Evolutionary conservation across 2,329 filamentous ascomycete species (phyloP).

Genomic region (Aspergillus japonicus): DNA sequence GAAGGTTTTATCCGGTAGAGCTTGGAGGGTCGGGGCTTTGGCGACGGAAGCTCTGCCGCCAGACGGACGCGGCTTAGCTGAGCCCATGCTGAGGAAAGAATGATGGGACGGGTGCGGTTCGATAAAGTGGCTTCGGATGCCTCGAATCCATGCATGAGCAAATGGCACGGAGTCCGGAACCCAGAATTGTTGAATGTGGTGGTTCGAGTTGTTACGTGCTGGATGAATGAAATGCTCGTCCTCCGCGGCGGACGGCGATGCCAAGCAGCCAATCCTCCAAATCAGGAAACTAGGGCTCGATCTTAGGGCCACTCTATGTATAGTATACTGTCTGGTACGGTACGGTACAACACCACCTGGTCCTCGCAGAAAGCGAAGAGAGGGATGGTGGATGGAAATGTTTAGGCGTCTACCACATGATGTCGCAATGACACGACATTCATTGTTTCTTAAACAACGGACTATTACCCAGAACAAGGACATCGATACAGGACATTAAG

Average conservation of each 20-base stretch:
- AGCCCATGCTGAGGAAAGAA: constrained; percentile 27
- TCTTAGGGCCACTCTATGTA: constrained; percentile 19
- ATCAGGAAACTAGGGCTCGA: constrained; percentile 24
- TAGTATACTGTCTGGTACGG: neutral
- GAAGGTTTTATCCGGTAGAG: constrained; percentile 66
- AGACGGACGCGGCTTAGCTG: constrained; percentile 36
- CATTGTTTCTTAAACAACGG: too few relatives aligned
- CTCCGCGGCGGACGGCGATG: constrained; percentile 12
- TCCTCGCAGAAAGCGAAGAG: too few relatives aligned
- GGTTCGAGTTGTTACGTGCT: neutral
- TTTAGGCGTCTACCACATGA: neutral
- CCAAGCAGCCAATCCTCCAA: constrained; percentile 14
- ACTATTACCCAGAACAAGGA: neutral
- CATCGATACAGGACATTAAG: too few relatives aligned
- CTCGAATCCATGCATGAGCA: neutral
- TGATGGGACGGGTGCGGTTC: neutral
- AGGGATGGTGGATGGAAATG: too few relatives aligned
- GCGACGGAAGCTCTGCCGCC: constrained; percentile 53
- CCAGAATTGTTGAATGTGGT: neutral
- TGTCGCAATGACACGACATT: neutral
- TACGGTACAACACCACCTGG: too few relatives aligned
- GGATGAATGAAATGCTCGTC: neutral
- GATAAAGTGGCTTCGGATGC: neutral
- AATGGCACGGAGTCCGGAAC: too few relatives aligned
- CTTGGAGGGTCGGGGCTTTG: constrained; percentile 46